Evolutionary conservation across 2,329 filamentous ascomycete genomes (phyloP).

Genomic region (Dothidotthia symphoricarpi): DNA sequence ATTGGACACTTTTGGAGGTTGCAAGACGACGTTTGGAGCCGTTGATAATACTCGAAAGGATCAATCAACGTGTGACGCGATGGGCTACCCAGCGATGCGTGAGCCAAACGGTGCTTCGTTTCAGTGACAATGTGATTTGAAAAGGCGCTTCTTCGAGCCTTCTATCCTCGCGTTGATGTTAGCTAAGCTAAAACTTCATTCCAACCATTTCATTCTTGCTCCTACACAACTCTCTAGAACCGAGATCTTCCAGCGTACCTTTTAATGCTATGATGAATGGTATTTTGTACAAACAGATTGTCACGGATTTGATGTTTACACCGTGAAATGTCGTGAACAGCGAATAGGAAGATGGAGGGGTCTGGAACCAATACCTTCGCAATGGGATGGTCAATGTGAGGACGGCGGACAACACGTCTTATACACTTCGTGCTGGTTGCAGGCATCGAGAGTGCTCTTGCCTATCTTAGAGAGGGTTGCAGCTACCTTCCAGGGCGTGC

Average conservation of each 20-base stretch:
- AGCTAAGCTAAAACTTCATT: constrained; percentile 30
- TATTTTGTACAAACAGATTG: constrained; percentile 10
- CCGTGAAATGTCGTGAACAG: constrained; percentile 20
- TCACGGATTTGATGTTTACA: constrained; percentile 6
- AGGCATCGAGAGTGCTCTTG: constrained; percentile 23
- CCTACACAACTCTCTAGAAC: constrained; percentile 3
- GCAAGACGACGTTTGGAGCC: constrained; percentile 1
- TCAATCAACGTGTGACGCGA: too few species aligned
- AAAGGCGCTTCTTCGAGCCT: constrained; percentile 16
- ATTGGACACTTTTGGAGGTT: too few species aligned
- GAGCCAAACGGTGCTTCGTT: constrained; percentile 1
- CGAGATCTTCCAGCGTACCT: constrained; percentile 27
- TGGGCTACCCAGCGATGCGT: constrained; percentile 8
- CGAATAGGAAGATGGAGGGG: constrained; percentile 18
- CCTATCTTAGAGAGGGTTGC: constrained; percentile 35
- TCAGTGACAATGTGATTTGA: constrained; percentile 6
- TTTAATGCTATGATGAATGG: constrained; percentile 5
- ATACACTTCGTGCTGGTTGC: constrained; percentile 30
- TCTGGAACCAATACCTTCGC: constrained; percentile 30
- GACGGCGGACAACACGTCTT: constrained; percentile 34
- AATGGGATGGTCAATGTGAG: constrained; percentile 18
- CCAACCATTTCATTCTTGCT: too few species aligned
- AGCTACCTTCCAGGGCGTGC: constrained; percentile 29
- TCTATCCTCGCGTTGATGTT: constrained; percentile 28
- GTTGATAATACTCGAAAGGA: too few species aligned